A percentile compares a stretch with the other conserved stretches of the same genome.
Conservation (phyloP, 2,329 filamentous ascomycete species). For the Aspergillus tamarii region DNA sequence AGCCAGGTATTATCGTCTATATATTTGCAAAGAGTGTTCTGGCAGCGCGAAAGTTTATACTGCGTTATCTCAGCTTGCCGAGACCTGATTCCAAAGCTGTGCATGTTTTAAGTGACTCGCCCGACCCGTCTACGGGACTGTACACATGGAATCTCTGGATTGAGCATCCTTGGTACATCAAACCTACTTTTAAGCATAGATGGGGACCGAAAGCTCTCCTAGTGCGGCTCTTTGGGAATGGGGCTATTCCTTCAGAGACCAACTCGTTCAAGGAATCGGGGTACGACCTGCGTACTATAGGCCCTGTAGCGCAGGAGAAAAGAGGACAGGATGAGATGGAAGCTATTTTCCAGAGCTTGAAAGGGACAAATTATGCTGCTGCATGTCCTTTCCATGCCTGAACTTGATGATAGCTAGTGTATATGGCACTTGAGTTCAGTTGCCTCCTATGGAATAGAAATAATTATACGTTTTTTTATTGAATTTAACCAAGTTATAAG, state of each 20-base stretch:
- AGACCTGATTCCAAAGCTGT: slow-evolving; percentile 11
- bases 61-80: slow-evolving; percentile 13
- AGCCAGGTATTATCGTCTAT: not conserved
- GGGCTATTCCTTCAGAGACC: slow-evolving; percentile 10
- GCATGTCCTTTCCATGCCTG: slow-evolving; percentile 14
- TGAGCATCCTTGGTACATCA: slow-evolving; percentile 28
- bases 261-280: slow-evolving; percentile 11
- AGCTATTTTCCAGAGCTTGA: slow-evolving; percentile 6
- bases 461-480: not conserved
- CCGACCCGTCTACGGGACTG: slow-evolving; percentile 9
- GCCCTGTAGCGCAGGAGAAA: slow-evolving; percentile 17
- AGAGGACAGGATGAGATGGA: slow-evolving; percentile 20
- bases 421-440: not conserved
- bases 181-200: slow-evolving; percentile 22
- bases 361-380: slow-evolving; percentile 6
- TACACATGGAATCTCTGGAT: slow-evolving; percentile 14
- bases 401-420: not conserved
- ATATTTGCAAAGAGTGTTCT: slow-evolving; percentile 1
- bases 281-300: slow-evolving; percentile 19
- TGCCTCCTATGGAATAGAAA: not conserved
- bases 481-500: not conserved
- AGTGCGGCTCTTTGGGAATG: slow-evolving; percentile 19
- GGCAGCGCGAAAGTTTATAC: slow-evolving; percentile 5
- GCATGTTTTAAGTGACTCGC: slow-evolving; percentile 6
- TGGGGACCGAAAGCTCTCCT: slow-evolving; percentile 19